Percentiles rank a stretch among this genome's conserved stretches.
Conservation (phyloP, 2,329 filamentous ascomycete species). For the Trichoderma asperellum region DNA sequence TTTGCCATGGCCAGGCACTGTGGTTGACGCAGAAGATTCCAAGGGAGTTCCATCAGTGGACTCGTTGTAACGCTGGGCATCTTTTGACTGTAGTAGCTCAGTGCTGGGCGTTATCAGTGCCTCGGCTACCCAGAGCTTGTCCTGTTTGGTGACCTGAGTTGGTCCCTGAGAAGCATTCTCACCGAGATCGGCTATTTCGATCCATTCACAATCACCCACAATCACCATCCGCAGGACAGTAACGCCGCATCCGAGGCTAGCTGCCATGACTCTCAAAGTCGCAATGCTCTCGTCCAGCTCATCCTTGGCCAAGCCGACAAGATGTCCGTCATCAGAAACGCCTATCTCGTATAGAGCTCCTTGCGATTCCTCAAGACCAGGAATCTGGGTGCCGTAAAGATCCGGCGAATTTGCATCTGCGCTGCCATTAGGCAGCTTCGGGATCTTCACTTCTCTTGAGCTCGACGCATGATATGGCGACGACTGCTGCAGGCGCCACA, state of each 20-base stretch:
- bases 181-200: conserved; percentile 48
- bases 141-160: conserved; percentile 39
- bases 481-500: conserved; percentile 95
- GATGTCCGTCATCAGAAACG: conserved; percentile 89
- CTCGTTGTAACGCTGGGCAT: not conserved
- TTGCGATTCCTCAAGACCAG: conserved; percentile 88
- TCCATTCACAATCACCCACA: conserved; percentile 84
- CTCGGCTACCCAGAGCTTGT: conserved; percentile 84
- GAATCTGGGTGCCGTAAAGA: conserved; percentile 62
- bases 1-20: conserved; percentile 47
- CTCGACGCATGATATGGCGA: conserved; percentile 86
- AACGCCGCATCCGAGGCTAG: conserved; percentile 84
- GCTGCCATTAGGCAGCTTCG: conserved; percentile 70
- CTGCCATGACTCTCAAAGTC: conserved; percentile 87
- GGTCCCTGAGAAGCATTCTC: conserved; percentile 36
- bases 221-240: conserved; percentile 79
- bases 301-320: conserved; percentile 85
- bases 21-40: conserved; percentile 28
- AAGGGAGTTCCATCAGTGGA: not conserved
- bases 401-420: conserved; percentile 51
- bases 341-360: conserved; percentile 96
- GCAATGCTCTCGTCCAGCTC: conserved; percentile 90
- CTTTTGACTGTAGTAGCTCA: conserved; percentile 40
- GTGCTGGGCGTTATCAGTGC: conserved; percentile 80
- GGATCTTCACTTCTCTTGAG: conserved; percentile 73